Base-by-base conservation (phyloP, 176 grass and related monocot species). In the Avena insularis region DNA sequence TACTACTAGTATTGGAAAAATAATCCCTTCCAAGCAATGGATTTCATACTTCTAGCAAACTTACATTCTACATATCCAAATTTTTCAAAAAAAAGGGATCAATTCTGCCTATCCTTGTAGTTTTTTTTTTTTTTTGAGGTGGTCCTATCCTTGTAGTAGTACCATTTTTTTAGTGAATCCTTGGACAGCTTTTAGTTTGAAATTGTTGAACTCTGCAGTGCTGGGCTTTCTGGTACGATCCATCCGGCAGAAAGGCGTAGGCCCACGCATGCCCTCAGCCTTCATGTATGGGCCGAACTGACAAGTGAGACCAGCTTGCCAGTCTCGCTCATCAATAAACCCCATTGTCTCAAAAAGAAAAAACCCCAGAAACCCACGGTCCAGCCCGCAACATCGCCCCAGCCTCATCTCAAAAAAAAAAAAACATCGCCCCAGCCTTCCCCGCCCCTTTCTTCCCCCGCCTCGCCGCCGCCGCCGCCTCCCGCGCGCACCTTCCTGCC, bases 391-490 rank as follows among this genome's bases (percentile, higher is more conserved):
- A 2, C 71, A 27, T 14, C 14, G 13, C 20, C 40, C 40, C 54
- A 35, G 6, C 56, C 57, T 67, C 23, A 23, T 23, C 23, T 23
- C 23, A 23, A 23, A 23, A 23, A 23, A 23, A 23, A 23, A 23
- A 23, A 23, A 43, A 2, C 71, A 27, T 14, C 14, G 13, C 20
- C 40, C 40, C 54, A 35, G 6, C 56, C 57, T 67, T 67, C 69
- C 70, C 69, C n/a, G 11, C 65, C 27, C 71, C 23, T 20, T 20
- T 20, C 17, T 48, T 62, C 31, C 33, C 27, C 31, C 46, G 31
- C 53, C 11, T 48, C 83, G 85, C 88, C 71, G 88, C 81, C 71
- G 88, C 81, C 77, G 88, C 81, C 62, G 71, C 80, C 55, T 50
- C 49, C n/a, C 83, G 17, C 89, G 19, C 8, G 9, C 59, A 9